Evolutionary conservation across 805 yeast genomes (phyloP).

Genomic region (Kazachstania psychrophila): DNA sequence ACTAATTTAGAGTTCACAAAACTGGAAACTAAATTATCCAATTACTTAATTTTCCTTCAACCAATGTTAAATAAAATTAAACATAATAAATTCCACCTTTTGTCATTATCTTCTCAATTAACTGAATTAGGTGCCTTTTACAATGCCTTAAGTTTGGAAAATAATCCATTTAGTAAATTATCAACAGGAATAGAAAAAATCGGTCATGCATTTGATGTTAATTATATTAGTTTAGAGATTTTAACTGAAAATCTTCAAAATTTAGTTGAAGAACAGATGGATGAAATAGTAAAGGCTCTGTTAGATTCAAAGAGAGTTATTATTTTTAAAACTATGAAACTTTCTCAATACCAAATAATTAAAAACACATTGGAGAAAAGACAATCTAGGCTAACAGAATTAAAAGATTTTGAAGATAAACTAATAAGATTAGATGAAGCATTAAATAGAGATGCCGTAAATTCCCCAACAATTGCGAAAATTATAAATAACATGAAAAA

Average conservation of each 20-base stretch:
- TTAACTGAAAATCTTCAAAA: conserved; percentile 34
- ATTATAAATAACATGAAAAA: conserved; percentile 8
- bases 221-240: conserved; percentile 43
- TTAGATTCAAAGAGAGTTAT: conserved; percentile 36
- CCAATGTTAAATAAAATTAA: conserved; percentile 24
- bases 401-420: conserved; percentile 30
- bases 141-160: conserved; percentile 51
- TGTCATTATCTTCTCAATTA: conserved; percentile 53
- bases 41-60: conserved; percentile 21
- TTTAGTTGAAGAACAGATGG: conserved; percentile 32
- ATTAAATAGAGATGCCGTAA: conserved; percentile 29
- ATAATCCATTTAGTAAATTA: conserved; percentile 35
- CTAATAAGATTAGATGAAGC: conserved; percentile 26
- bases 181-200: conserved; percentile 60
- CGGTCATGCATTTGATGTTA: conserved; percentile 79
- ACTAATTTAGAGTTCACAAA: conserved; percentile 12
- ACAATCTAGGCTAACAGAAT: conserved; percentile 22
- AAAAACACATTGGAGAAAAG: conserved; percentile 34
- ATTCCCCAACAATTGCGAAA: conserved; percentile 25
- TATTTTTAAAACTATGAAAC: conserved; percentile 51
- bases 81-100: conserved; percentile 30
- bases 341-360: conserved; percentile 39
- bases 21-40: conserved; percentile 33
- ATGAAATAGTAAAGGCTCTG: conserved; percentile 30
- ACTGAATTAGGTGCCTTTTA: conserved; percentile 70